Conservation (phyloP, 139 green algal genomes). For the Desmodesmus armatus region DNA sequence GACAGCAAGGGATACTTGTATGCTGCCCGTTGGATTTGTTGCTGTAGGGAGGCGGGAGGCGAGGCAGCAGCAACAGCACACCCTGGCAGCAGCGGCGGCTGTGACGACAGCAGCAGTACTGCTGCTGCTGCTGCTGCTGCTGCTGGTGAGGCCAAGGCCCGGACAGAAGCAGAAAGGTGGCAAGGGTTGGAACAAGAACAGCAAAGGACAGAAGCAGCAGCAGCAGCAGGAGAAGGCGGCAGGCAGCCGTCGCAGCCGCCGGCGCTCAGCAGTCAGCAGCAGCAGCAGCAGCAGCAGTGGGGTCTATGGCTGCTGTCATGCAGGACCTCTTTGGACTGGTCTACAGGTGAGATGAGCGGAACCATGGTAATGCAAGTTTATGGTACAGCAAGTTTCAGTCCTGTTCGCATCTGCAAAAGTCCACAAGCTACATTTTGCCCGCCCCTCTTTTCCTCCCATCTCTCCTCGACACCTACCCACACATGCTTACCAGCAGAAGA, state of each 20-base stretch:
- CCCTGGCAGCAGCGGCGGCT: slow-evolving; percentile 7
- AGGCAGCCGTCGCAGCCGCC: too few species aligned
- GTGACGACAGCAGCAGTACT: not conserved
- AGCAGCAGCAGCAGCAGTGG: slow-evolving; percentile 15
- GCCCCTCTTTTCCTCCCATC: not conserved
- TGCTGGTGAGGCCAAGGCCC: not conserved
- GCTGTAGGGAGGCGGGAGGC: slow-evolving; percentile 32
- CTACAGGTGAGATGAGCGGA: slow-evolving; percentile 1
- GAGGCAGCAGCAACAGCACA: slow-evolving; percentile 21
- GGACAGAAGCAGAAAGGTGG: not conserved
- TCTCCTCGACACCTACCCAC: not conserved
- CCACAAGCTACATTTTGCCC: not conserved
- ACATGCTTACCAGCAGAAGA: too few species aligned
- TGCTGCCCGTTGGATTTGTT: not conserved
- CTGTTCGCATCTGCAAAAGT: not conserved
- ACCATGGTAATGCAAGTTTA: not conserved
- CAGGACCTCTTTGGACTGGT: slow-evolving; percentile 42
- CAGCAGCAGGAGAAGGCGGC: not conserved
- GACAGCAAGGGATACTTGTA: not conserved
- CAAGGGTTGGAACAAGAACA: not conserved
- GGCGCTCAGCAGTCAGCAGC: too few species aligned
- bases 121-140: not conserved
- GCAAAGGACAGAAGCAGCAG: not conserved
- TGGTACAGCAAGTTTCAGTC: not conserved
- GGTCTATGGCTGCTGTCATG: not conserved